A percentile compares a stretch with the other conserved stretches of the same genome.
Evolutionary conservation across 768 basidiomycete species (phyloP).

Genomic region (Melanogaster broomeanus): DNA sequence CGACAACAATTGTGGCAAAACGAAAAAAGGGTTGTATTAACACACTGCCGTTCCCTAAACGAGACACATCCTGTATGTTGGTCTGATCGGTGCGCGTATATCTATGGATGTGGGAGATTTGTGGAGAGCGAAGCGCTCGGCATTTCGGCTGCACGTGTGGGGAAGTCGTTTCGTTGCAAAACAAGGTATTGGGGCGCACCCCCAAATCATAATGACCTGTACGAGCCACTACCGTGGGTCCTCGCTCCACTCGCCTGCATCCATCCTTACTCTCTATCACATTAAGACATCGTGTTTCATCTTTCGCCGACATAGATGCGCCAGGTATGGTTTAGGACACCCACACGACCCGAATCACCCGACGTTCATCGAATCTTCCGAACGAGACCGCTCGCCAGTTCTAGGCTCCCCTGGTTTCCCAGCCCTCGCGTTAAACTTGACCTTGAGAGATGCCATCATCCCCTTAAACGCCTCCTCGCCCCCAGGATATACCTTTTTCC

Average conservation of each 20-base stretch:
- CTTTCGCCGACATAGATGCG: background rate
- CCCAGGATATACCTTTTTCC: slow-evolving; percentile 36
- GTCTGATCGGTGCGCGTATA: slow-evolving; percentile 30
- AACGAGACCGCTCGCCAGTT: slow-evolving; percentile 16
- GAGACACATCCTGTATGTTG: slow-evolving; percentile 30
- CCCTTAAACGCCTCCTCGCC: slow-evolving; percentile 33
- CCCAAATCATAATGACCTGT: slow-evolving; percentile 26
- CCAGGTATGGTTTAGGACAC: background rate
- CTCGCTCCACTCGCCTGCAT: slow-evolving; percentile 22
- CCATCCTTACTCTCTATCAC: slow-evolving; percentile 10
- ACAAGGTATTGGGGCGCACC: slow-evolving; percentile 16
- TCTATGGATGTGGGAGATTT: slow-evolving; percentile 35
- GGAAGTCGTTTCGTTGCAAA: slow-evolving; percentile 3
- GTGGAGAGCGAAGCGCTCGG: slow-evolving; percentile 34
- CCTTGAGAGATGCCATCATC: slow-evolving; percentile 35
- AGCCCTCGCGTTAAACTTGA: slow-evolving; percentile 26
- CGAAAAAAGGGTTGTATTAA: slow-evolving; percentile 18
- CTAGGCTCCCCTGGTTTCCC: slow-evolving; percentile 17
- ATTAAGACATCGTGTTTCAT: slow-evolving; percentile 25
- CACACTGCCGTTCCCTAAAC: slow-evolving; percentile 32
- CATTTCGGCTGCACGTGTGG: slow-evolving; percentile 31
- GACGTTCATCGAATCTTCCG: slow-evolving; percentile 34
- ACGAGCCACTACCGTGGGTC: slow-evolving; percentile 23
- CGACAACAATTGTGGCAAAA: background rate
- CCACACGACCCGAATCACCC: slow-evolving; percentile 11